phyloP scores from a whole-genome alignment of 768 basidiomycete genomes.

The Trametes meyenii region DNA sequence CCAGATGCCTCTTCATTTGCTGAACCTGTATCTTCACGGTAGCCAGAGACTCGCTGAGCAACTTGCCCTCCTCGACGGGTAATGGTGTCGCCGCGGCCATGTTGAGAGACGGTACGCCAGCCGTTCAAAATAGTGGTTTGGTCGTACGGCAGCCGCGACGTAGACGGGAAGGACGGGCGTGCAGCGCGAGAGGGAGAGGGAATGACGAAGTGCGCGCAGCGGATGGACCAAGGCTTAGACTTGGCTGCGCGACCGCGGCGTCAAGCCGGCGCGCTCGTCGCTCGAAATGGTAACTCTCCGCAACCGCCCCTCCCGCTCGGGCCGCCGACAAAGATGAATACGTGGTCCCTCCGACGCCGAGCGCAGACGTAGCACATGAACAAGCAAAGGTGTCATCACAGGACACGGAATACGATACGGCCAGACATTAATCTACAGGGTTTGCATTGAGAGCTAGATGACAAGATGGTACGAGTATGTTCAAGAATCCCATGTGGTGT shows the following conservation, averaged over 20 bases:
- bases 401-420: constrained; percentile 12
- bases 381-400: background rate
- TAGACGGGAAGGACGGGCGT: background rate
- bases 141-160: background rate
- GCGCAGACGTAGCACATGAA: background rate
- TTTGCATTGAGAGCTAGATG: constrained; percentile 25
- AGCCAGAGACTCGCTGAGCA: constrained; percentile 81
- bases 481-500: constrained; percentile 25
- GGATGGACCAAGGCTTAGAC: too few species aligned
- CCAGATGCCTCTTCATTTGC: constrained; percentile 94
- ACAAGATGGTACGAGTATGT: constrained; percentile 19
- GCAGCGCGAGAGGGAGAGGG: background rate
- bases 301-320: background rate
- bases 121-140: background rate
- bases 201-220: background rate
- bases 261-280: constrained; percentile 13
- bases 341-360: background rate
- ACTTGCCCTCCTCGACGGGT: constrained; percentile 75
- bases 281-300: constrained; percentile 12
- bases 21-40: constrained; percentile 91
- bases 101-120: background rate
- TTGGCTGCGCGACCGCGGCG: constrained; percentile 12
- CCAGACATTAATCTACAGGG: constrained; percentile 24
- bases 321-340: background rate
- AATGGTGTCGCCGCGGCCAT: constrained; percentile 25